A percentile compares a stretch with the other conserved stretches of the same genome.
Conservation (phyloP, 2,329 filamentous ascomycete species). For the Karstenula rhodostoma region DNA sequence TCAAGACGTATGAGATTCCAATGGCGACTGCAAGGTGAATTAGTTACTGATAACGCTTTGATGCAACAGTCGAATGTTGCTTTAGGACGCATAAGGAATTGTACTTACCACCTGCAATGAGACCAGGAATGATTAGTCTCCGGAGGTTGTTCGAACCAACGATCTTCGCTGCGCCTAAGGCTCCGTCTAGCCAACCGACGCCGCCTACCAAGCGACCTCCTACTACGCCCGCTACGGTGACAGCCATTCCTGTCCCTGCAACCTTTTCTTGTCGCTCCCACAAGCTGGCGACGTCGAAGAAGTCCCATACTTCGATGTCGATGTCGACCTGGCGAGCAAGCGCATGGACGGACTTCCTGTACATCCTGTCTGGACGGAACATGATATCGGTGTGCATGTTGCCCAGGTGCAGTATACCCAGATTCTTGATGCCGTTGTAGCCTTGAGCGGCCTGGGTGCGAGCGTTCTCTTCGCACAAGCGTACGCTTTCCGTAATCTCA, state of each 20-base stretch:
- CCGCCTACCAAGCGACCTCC: constrained; percentile 83
- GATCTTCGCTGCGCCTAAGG: constrained; percentile 80
- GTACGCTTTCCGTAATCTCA: constrained; percentile 81
- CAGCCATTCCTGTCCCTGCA: constrained; percentile 90
- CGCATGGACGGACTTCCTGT: constrained; percentile 80
- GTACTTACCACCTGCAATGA: constrained; percentile 78
- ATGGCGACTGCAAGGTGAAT: constrained; percentile 66
- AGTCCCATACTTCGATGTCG: constrained; percentile 88
- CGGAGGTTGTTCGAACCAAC: constrained; percentile 83
- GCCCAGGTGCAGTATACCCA: constrained; percentile 87
- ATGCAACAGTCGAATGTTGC: not conserved
- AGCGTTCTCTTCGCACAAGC: constrained; percentile 84
- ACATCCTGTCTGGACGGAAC: constrained; percentile 95
- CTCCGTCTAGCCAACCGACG: constrained; percentile 88
- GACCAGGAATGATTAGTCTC: constrained; percentile 79
- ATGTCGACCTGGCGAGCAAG: constrained; percentile 86
- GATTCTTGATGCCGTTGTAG: constrained; percentile 85
- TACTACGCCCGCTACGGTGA: constrained; percentile 88
- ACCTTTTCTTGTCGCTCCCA: constrained; percentile 94
- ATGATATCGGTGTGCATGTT: constrained; percentile 79
- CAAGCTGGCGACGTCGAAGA: constrained; percentile 85
- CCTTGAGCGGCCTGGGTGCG: constrained; percentile 78
- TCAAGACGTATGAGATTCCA: constrained; percentile 80
- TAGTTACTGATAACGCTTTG: constrained; percentile 16
- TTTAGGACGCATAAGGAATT: constrained; percentile 1